A percentile compares a stretch with the other conserved stretches of the same genome.
phyloP scores from a whole-genome alignment of 2,329 filamentous ascomycete genomes.

The Aspergillus floridensis region DNA sequence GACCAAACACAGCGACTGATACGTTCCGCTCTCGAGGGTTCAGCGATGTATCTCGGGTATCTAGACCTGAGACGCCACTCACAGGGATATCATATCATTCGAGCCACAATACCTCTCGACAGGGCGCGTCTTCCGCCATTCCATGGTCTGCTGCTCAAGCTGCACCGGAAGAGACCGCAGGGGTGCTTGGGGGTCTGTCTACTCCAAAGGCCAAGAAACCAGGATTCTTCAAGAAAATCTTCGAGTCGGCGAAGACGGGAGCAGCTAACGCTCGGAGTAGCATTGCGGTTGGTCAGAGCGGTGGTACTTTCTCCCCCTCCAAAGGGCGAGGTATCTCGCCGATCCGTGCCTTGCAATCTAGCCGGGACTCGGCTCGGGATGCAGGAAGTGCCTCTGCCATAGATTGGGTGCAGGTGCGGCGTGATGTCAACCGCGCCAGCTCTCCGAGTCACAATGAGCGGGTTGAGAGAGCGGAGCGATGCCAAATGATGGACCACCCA shows the following conservation, averaged over 20 bases:
- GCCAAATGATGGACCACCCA: constrained; percentile 90
- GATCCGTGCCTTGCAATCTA: constrained; percentile 31
- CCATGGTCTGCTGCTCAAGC: constrained; percentile 51
- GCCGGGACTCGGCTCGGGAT: constrained; percentile 60
- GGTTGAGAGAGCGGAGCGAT: constrained; percentile 79
- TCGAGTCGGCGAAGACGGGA: constrained; percentile 90
- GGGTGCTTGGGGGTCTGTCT: constrained; percentile 72
- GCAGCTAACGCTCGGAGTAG: constrained; percentile 86
- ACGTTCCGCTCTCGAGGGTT: constrained; percentile 39
- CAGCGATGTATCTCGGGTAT: constrained; percentile 35
- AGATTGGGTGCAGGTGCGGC: constrained; percentile 96
- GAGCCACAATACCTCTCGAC: constrained; percentile 66
- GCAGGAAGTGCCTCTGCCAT: constrained; percentile 61
- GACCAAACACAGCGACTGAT: constrained; percentile 46
- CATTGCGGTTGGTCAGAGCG: constrained; percentile 64
- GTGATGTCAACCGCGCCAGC: constrained; percentile 93
- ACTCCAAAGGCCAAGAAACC: constrained; percentile 76
- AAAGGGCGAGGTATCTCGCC: constrained; percentile 51
- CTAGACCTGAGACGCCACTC: constrained; percentile 55
- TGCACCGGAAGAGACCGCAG: constrained; percentile 60
- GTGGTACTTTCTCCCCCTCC: constrained; percentile 45
- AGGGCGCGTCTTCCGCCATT: constrained; percentile 61
- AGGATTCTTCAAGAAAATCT: constrained; percentile 92
- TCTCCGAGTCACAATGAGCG: constrained; percentile 86
- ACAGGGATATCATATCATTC: constrained; percentile 88